Evolutionary conservation across 2,329 filamentous ascomycete genomes (phyloP).

Genomic region (Apiospora aurea): DNA sequence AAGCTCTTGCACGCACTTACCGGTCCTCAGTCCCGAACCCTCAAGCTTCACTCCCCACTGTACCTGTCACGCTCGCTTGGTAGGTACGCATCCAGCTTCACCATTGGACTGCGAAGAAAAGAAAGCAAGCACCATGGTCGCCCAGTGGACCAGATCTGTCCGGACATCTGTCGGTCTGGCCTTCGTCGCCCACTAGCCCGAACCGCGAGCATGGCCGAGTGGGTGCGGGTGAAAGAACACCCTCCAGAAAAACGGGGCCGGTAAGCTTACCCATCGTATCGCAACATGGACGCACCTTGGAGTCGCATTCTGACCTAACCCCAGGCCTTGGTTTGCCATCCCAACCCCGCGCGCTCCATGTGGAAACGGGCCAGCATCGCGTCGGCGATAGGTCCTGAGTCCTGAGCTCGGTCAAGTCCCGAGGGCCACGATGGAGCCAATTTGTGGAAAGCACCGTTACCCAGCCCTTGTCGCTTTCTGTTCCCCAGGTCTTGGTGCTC

Average conservation of each 20-base stretch:
- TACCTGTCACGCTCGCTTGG: neutral
- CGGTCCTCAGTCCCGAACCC: neutral
- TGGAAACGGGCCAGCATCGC: neutral
- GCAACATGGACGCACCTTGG: neutral
- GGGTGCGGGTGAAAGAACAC: neutral
- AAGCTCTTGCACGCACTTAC: neutral
- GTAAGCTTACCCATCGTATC: neutral
- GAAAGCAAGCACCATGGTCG: neutral
- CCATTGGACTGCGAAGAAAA: neutral
- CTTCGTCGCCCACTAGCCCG: conserved; percentile 13
- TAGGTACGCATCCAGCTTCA: neutral
- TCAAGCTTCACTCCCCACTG: neutral
- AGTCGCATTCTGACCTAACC: neutral
- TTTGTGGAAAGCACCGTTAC: neutral
- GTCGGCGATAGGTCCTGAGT: neutral
- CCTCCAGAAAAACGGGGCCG: neutral
- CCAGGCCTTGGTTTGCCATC: neutral
- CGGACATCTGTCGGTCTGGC: neutral
- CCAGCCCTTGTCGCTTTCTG: neutral
- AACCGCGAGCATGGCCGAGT: neutral
- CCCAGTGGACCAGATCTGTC: neutral
- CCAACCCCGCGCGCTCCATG: conserved; percentile 1
- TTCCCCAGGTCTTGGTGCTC: neutral
- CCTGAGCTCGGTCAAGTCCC: conserved; percentile 11
- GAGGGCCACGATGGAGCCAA: neutral